phyloP scores from a whole-genome alignment of 257 asterid genomes.

The Catharanthus roseus region DNA sequence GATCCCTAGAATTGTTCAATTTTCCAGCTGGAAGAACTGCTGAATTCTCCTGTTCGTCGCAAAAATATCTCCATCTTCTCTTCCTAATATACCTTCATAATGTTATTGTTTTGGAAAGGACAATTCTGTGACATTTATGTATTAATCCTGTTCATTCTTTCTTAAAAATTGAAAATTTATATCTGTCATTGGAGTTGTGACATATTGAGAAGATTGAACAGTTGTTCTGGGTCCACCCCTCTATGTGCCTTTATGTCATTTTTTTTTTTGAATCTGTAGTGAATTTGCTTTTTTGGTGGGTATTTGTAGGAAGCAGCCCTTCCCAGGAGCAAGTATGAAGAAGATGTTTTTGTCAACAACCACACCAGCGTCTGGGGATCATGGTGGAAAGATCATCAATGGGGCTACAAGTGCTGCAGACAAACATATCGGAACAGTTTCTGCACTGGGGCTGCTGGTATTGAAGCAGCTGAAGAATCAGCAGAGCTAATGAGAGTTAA shows the following conservation, averaged over 20 bases:
- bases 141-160: no score
- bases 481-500: slow-evolving; percentile 88
- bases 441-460: slow-evolving; percentile 91
- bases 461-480: slow-evolving; percentile 93
- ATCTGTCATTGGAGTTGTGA: no score
- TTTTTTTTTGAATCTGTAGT: background rate
- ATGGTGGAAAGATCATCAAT: slow-evolving; percentile 95
- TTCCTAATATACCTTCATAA: no score
- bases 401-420: slow-evolving; percentile 96
- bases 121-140: no score
- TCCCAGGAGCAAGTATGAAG: slow-evolving; percentile 91
- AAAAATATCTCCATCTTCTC: no score
- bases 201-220: no score
- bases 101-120: no score
- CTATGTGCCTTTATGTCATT: no score
- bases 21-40: background rate
- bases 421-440: slow-evolving; percentile 82
- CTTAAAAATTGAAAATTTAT: no score
- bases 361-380: slow-evolving; percentile 94
- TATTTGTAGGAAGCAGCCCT: slow-evolving; percentile 58
- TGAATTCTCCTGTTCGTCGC: background rate
- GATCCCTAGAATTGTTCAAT: background rate
- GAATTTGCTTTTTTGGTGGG: slow-evolving; percentile 13
- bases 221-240: no score
- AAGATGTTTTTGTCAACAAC: slow-evolving; percentile 67